A percentile compares a stretch with the other conserved stretches of the same genome.
These are phyloP conservation scores for Trametes gibbosa DNA, from an alignment of 768 basidiomycete genomes.

Conservation along the genomic window DNA sequence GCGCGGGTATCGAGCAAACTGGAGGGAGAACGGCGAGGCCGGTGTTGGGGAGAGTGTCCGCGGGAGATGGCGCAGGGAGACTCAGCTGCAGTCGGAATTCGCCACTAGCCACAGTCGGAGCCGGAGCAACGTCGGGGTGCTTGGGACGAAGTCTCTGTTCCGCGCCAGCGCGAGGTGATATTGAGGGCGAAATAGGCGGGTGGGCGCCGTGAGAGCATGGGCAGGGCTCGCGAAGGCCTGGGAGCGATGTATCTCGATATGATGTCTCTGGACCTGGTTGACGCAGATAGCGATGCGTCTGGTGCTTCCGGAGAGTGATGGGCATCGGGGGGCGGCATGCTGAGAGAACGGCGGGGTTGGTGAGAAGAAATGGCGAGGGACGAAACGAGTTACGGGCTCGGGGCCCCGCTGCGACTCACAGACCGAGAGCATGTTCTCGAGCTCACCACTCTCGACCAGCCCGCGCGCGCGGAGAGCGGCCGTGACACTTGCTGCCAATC, in stretches of 20 bases:
- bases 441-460: background rate
- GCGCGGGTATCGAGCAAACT: background rate
- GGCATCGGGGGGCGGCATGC: no score
- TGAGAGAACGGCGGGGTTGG: no score
- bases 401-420: no score
- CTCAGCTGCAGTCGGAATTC: background rate
- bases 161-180: background rate
- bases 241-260: no score
- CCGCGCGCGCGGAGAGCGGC: background rate
- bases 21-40: background rate
- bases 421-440: no score
- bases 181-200: background rate
- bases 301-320: background rate
- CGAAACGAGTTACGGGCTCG: no score
- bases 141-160: background rate
- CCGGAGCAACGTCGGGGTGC: constrained; percentile 10
- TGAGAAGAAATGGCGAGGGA: no score
- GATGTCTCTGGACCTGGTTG: no score
- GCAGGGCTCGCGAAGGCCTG: no score
- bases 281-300: no score
- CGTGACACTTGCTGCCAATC: no score
- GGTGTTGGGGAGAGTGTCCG: background rate
- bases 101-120: background rate
- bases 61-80: background rate
- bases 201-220: background rate